Evolutionary conservation across 2,329 filamentous ascomycete genomes (phyloP).

Genomic region (Monilinia laxa): DNA sequence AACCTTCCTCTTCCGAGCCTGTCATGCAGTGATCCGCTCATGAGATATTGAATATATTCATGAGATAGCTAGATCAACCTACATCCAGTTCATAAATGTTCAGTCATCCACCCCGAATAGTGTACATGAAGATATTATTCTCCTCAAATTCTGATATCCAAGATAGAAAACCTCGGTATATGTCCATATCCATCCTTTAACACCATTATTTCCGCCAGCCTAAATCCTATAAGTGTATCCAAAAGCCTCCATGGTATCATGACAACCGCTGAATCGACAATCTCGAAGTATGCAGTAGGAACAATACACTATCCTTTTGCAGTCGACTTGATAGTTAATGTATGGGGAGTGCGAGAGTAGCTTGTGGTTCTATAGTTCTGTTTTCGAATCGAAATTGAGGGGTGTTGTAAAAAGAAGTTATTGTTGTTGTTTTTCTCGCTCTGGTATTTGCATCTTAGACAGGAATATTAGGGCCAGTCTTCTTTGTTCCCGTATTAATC

Average conservation of each 20-base stretch:
- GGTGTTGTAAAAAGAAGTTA: neutral
- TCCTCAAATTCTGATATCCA: neutral
- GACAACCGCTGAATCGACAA: neutral
- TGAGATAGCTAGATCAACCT: neutral
- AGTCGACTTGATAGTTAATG: neutral
- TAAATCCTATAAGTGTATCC: neutral
- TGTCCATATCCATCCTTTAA: neutral
- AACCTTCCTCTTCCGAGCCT: neutral
- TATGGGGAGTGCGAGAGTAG: neutral
- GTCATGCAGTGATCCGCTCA: neutral
- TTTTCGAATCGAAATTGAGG: neutral
- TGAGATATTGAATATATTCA: neutral
- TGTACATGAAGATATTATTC: neutral
- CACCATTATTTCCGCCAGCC: conserved; percentile 9
- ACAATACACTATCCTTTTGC: neutral
- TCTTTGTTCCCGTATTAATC: conserved; percentile 9
- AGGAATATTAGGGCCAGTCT: neutral
- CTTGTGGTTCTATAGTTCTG: neutral
- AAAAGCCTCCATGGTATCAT: neutral
- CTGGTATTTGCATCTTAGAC: conserved; percentile 1
- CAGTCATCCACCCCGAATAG: neutral
- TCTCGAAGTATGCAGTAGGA: neutral
- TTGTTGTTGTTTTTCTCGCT: neutral
- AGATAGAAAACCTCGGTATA: neutral
- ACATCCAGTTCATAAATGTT: neutral